A percentile compares a stretch with the other conserved stretches of the same genome.
Conservation (phyloP, 305 asterid species). For the Coffea humblotiana region DNA sequence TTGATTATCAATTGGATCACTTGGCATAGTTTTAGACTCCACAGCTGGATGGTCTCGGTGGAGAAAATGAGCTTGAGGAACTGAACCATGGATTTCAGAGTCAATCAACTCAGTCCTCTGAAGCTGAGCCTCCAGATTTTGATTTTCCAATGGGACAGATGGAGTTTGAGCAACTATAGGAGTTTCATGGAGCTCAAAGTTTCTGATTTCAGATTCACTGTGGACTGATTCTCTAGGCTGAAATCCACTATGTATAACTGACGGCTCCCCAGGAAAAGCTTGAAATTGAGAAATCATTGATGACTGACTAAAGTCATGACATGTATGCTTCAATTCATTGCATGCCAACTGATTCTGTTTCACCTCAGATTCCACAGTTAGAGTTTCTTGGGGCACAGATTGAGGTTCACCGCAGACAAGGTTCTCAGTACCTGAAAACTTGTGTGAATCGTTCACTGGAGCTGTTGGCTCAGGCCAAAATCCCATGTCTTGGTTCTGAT, state of each 20-base stretch:
- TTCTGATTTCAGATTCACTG: slow-evolving; percentile 15
- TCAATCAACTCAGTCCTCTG: slow-evolving; percentile 19
- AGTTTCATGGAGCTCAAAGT: slow-evolving; percentile 29
- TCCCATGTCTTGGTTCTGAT: slow-evolving; percentile 15
- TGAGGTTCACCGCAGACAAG: slow-evolving; percentile 18
- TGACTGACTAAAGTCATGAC: slow-evolving; percentile 10
- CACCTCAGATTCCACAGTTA: slow-evolving; percentile 7
- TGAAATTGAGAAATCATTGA: neutral
- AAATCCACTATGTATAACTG: neutral
- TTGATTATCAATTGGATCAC: neutral
- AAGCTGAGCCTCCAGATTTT: slow-evolving; percentile 16
- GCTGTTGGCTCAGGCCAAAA: slow-evolving; percentile 11
- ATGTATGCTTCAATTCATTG: slow-evolving; percentile 2
- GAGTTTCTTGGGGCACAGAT: slow-evolving; percentile 1
- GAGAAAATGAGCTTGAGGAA: slow-evolving; percentile 21
- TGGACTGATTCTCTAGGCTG: slow-evolving; percentile 22
- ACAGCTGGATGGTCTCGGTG: neutral
- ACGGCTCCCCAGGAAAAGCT: slow-evolving; percentile 2
- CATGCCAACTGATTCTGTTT: slow-evolving; percentile 12
- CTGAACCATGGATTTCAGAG: slow-evolving; percentile 19
- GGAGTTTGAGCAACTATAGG: slow-evolving; percentile 32
- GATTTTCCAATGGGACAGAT: slow-evolving; percentile 19
- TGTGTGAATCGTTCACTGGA: neutral
- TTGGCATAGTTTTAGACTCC: neutral
- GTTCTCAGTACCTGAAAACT: slow-evolving; percentile 14